A percentile compares a stretch with the other conserved stretches of the same genome.
Conservation (phyloP, 2,329 filamentous ascomycete genomes). For the Claviceps africana region DNA sequence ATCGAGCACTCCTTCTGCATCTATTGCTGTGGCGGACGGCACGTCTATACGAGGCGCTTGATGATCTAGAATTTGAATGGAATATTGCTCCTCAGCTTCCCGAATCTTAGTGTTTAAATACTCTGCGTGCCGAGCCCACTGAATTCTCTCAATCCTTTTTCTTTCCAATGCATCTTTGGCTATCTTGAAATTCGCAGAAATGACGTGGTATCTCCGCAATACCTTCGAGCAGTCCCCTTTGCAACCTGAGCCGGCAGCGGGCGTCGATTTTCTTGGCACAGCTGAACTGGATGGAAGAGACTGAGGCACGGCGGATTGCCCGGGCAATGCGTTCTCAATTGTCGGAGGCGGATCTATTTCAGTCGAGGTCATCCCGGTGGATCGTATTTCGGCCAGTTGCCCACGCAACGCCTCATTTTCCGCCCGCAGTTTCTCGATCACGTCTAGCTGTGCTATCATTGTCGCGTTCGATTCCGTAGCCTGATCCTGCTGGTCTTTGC, state of each 20-base stretch:
- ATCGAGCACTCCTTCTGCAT: constrained; percentile 1
- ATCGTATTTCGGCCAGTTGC: constrained; percentile 15
- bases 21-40: constrained; percentile 1
- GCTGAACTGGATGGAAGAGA: background rate
- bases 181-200: constrained; percentile 27
- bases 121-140: constrained; percentile 32
- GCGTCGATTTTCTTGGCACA: constrained; percentile 3
- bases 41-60: constrained; percentile 1
- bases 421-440: constrained; percentile 23
- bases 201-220: constrained; percentile 25
- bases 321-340: background rate
- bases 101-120: constrained; percentile 29
- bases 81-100: constrained; percentile 25
- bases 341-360: background rate
- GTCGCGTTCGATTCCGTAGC: background rate
- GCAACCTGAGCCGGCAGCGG: constrained; percentile 12
- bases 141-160: constrained; percentile 26
- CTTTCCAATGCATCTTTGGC: constrained; percentile 25
- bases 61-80: constrained; percentile 16
- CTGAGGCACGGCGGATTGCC: background rate
- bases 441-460: constrained; percentile 5
- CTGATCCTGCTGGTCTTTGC: background rate
- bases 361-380: background rate
- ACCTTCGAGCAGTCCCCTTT: constrained; percentile 22
- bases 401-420: constrained; percentile 28